Base-by-base conservation (phyloP, 78 protist genomes). In the Dictyostelium capitatum region DNA sequence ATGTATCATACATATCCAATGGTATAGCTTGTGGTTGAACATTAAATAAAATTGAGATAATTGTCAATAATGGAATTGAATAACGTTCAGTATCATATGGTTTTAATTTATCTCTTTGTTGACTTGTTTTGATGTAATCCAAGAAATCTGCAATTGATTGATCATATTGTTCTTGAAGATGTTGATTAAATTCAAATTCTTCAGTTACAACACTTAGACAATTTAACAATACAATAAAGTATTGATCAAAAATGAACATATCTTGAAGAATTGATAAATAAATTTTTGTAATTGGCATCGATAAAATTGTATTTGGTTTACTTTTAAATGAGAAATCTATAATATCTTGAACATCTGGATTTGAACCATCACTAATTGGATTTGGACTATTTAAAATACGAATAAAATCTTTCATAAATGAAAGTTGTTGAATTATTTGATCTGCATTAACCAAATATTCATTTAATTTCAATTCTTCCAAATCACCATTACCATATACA, bases 321-420 rank as follows among this genome's bases (percentile, higher is more conserved):
- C 78, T 74, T 56, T 87, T 87, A 28, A 84, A 79, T 3, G 93
- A 74, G 51, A 47, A 87, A n/a, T 87, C 93, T 20, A 87, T 87
- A 23, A 87, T 87, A 50, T 87, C 93, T n/a, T 87, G 84, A n/a
- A 64, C 23, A 41, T 77, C 65, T 84, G 92, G 83, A 64, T 77
- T 77, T 9, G 69, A 51, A 19, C 84, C 93, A 87, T 87, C 93
- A 17, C 80, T 30, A 32, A 87, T 80, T 37, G 93, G 93, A 28
- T 51, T 32, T n/a, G 93, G 93, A 15, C 78, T 57, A 11, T 56
- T 23, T 30, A 87, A 20, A 11, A 87, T 47, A 74, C 80, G 59
- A 3, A 80, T 20, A 25, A 78, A 87, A 5, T 48, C 93, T 51
- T 72, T 59, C 70, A 64, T 59, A 51, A 77, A 87, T n/a, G 62